phyloP scores from a whole-genome alignment of 495 filamentous ascomycete species.

The Talaromyces adpressus region DNA sequence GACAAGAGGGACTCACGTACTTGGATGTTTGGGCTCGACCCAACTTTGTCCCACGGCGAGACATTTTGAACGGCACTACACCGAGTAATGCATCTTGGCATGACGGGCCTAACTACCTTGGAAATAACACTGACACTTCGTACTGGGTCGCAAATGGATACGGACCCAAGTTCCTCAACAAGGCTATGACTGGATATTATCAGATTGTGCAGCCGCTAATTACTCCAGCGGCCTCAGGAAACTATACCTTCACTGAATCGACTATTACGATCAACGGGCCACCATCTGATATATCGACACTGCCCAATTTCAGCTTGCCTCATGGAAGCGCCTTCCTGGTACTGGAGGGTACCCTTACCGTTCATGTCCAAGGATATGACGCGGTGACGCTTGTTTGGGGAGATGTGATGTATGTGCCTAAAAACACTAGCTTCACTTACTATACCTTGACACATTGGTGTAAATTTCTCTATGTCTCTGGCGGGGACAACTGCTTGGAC shows the following conservation, averaged over 20 bases:
- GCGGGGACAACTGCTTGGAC: slow-evolving; percentile 27
- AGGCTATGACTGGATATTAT: slow-evolving; percentile 22
- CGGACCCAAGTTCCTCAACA: slow-evolving; percentile 33
- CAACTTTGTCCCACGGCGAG: slow-evolving; percentile 25
- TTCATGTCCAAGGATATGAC: slow-evolving; percentile 27
- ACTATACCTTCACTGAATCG: slow-evolving; percentile 29
- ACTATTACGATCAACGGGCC: slow-evolving; percentile 24
- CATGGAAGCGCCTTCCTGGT: slow-evolving; percentile 32
- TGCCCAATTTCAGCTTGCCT: slow-evolving; percentile 11
- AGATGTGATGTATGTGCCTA: slow-evolving; percentile 34
- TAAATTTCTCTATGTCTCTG: slow-evolving; percentile 32
- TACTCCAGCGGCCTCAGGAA: slow-evolving; percentile 21
- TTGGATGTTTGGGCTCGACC: slow-evolving; percentile 37
- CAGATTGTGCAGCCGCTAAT: slow-evolving; percentile 37
- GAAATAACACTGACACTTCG: slow-evolving; percentile 15
- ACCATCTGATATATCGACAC: slow-evolving; percentile 10
- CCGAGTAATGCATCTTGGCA: slow-evolving; percentile 24
- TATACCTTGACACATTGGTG: slow-evolving; percentile 25
- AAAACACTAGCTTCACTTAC: slow-evolving; percentile 22
- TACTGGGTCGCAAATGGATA: slow-evolving; percentile 36
- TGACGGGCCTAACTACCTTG: slow-evolving; percentile 21
- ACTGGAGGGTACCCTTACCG: slow-evolving; percentile 28
- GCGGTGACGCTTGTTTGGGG: slow-evolving; percentile 20
- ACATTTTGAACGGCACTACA: slow-evolving; percentile 30
- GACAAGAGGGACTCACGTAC: background rate